These are phyloP conservation scores for Geoglossum glabrum DNA, from an alignment of 495 filamentous ascomycete genomes.

Conservation along the genomic window DNA sequence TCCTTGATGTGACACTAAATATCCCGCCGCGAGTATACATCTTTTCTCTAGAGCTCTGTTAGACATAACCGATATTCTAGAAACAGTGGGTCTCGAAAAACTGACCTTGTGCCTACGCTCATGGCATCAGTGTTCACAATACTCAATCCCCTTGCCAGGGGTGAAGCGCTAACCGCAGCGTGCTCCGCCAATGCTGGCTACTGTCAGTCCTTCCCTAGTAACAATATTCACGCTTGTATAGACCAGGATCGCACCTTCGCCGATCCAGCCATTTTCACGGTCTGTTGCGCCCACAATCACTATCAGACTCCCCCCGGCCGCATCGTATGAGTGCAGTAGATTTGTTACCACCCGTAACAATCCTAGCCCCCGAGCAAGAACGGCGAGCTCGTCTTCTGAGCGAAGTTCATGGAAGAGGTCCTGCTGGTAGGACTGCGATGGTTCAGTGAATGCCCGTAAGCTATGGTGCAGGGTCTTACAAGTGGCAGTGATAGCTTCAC, in stretches of 20 bases:
- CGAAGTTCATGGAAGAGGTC: constrained; percentile 82
- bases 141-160: constrained; percentile 64
- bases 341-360: constrained; percentile 81
- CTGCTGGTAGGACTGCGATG: constrained; percentile 53
- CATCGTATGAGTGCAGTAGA: constrained; percentile 89
- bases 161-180: constrained; percentile 59
- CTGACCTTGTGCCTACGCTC: constrained; percentile 49
- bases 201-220: neutral
- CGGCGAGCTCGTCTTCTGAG: constrained; percentile 76
- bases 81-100: constrained; percentile 1
- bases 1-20: constrained; percentile 90
- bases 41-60: constrained; percentile 42
- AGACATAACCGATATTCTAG: neutral
- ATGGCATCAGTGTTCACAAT: constrained; percentile 89
- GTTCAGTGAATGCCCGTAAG: neutral
- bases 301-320: constrained; percentile 79
- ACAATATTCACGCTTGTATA: neutral
- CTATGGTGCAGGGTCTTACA: constrained; percentile 26
- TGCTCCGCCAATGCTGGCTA: constrained; percentile 66
- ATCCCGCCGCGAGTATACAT: constrained; percentile 79
- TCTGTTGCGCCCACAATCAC: constrained; percentile 82
- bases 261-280: constrained; percentile 84
- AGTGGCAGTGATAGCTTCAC: constrained; percentile 89
- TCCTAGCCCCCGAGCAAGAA: constrained; percentile 79
- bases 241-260: constrained; percentile 32